Percentiles rank a stretch among this genome's conserved stretches.
phyloP scores from a whole-genome alignment of 1,284 basidiomycete species.

The Ceratobasidium sp. region DNA sequence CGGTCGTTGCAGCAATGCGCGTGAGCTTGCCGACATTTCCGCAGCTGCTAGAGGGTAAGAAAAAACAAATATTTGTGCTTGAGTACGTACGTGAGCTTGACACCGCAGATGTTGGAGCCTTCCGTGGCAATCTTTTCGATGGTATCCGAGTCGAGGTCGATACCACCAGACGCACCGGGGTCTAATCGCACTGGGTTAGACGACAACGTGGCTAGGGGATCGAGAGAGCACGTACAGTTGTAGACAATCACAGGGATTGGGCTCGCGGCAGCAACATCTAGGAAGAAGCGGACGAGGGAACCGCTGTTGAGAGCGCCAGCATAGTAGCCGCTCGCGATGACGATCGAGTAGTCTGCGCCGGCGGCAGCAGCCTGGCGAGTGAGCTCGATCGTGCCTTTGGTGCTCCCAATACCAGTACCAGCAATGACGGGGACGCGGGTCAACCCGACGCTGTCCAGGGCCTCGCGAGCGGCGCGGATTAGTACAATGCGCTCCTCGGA shows the following conservation, averaged over 20 bases:
- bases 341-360: conserved; percentile 87
- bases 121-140: conserved; percentile 81
- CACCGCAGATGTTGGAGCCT: conserved; percentile 80
- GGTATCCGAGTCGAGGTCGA: conserved; percentile 88
- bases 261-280: conserved; percentile 79
- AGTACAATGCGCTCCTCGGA: conserved; percentile 77
- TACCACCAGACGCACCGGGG: conserved; percentile 84
- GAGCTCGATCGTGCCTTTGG: conserved; percentile 81
- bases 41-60: conserved; percentile 65
- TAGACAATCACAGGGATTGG: conserved; percentile 91
- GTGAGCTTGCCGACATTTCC: conserved; percentile 92
- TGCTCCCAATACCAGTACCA: conserved; percentile 85
- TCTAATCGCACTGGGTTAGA: conserved; percentile 59
- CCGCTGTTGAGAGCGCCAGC: conserved; percentile 76
- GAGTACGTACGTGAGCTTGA: conserved; percentile 82
- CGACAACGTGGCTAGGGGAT: conserved; percentile 47
- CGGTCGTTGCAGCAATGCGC: conserved; percentile 78
- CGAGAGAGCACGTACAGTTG: conserved; percentile 73
- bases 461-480: conserved; percentile 77
- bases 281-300: conserved; percentile 84
- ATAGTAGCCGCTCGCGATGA: conserved; percentile 89
- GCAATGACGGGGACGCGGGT: conserved; percentile 76
- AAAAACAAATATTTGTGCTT: background rate
- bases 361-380: conserved; percentile 79
- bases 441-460: conserved; percentile 76